Conservation (phyloP, 495 filamentous ascomycete genomes). For the Penicillium mononematosum region DNA sequence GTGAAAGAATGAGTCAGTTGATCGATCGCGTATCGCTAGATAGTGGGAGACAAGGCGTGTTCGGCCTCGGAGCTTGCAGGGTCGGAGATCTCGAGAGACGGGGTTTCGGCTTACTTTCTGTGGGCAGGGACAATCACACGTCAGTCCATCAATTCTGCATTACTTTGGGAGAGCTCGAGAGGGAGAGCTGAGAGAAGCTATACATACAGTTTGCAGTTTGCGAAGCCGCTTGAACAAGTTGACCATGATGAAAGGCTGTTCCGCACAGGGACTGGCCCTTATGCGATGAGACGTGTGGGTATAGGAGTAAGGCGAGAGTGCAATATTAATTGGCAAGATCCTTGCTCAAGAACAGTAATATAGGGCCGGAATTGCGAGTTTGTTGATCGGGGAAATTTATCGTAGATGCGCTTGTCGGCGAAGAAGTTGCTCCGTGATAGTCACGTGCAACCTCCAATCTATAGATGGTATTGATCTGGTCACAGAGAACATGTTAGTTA, state of each 20-base stretch:
- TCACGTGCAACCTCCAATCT: constrained; percentile 23
- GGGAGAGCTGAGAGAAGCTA: constrained; percentile 3
- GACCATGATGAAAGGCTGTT: constrained; percentile 59
- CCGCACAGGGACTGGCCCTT: constrained; percentile 25
- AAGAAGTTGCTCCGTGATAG: constrained; percentile 33
- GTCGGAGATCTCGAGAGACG: constrained; percentile 15
- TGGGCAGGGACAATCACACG: constrained; percentile 3
- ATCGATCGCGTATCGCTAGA: background rate
- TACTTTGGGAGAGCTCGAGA: background rate
- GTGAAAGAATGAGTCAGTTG: constrained; percentile 2
- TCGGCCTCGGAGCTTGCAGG: constrained; percentile 6
- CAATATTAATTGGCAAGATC: background rate
- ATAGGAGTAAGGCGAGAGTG: background rate
- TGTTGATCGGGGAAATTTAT: constrained; percentile 30
- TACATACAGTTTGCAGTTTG: constrained; percentile 72
- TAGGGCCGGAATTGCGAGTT: constrained; percentile 11
- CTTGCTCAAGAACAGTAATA: background rate
- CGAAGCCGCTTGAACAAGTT: constrained; percentile 74
- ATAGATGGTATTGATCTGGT: constrained; percentile 2
- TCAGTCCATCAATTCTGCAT: constrained; percentile 11
- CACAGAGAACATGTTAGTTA: background rate
- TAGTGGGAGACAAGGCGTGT: constrained; percentile 1
- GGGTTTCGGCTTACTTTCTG: constrained; percentile 36
- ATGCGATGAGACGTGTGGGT: constrained; percentile 4
- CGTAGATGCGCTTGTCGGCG: constrained; percentile 24